phyloP scores from a whole-genome alignment of 257 asterid genomes.

The Forsythia suspensa region DNA sequence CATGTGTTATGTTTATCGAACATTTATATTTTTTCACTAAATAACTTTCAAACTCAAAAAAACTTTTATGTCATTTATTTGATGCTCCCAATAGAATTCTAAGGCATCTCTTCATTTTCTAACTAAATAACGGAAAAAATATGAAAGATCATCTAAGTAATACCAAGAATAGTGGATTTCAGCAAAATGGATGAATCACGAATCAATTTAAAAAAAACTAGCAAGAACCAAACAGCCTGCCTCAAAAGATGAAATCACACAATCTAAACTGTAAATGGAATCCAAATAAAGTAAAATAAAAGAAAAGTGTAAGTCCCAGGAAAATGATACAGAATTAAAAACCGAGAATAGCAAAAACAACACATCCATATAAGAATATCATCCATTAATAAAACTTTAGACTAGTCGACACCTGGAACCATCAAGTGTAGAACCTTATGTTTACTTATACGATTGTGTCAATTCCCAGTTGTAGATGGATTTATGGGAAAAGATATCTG shows the following conservation, averaged over 20 bases:
- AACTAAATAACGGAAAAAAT: neutral
- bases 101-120: neutral
- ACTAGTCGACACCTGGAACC: neutral
- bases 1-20: neutral
- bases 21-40: conserved; percentile 1
- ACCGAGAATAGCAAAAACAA: conserved; percentile 1
- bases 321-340: neutral
- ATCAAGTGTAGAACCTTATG: neutral
- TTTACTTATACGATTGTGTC: conserved; percentile 9
- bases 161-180: neutral
- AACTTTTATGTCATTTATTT: conserved; percentile 3
- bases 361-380: neutral
- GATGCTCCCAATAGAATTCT: conserved; percentile 3
- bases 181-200: neutral
- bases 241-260: neutral
- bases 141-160: conserved; percentile 1
- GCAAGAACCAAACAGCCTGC: neutral
- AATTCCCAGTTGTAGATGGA: conserved; percentile 8
- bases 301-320: neutral
- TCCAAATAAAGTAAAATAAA: neutral
- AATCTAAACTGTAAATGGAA: neutral
- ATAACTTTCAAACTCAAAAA: neutral
- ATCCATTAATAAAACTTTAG: neutral
- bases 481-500: conserved; percentile 1
- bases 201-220: neutral